Percentiles rank a stretch among this genome's conserved stretches.
Conservation (phyloP, 2,329 filamentous ascomycete species). For the Lojkania enalia region DNA sequence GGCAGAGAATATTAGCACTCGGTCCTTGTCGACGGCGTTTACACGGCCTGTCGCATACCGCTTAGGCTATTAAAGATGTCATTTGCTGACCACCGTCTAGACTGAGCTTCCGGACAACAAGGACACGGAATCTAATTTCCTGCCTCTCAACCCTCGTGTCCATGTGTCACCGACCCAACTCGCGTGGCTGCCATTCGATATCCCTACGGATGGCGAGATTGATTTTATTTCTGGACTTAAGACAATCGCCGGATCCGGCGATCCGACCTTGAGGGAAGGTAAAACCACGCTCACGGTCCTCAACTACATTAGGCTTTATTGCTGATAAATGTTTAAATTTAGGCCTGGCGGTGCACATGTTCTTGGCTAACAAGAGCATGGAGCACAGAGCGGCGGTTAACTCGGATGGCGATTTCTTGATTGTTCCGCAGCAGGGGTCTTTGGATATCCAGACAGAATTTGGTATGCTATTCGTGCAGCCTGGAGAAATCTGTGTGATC, state of each 20-base stretch:
- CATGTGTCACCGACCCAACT: slow-evolving; percentile 44
- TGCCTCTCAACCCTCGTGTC: slow-evolving; percentile 40
- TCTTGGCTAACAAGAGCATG: slow-evolving; percentile 43
- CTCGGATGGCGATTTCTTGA: slow-evolving; percentile 73
- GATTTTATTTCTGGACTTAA: slow-evolving; percentile 42
- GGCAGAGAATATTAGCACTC: too few species aligned
- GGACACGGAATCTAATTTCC: slow-evolving; percentile 42
- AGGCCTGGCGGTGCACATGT: slow-evolving; percentile 34
- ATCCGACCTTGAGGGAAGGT: slow-evolving; percentile 44
- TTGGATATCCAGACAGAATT: slow-evolving; percentile 79
- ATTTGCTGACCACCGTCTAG: slow-evolving; percentile 33
- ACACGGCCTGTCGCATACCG: background rate
- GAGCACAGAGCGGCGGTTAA: slow-evolving; percentile 54
- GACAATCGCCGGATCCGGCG: slow-evolving; percentile 44
- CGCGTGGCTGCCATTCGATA: slow-evolving; percentile 43
- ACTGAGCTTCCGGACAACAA: slow-evolving; percentile 41
- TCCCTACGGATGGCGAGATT: slow-evolving; percentile 34
- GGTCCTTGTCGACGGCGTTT: background rate
- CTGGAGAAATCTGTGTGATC: slow-evolving; percentile 77
- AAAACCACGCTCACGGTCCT: too few species aligned
- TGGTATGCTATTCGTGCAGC: slow-evolving; percentile 72
- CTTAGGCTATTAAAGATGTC: slow-evolving; percentile 9
- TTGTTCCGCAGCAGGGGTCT: slow-evolving; percentile 74
- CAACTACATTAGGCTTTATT: too few species aligned
- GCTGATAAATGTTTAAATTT: background rate